Percentiles rank a stretch among this genome's conserved stretches.
These are phyloP conservation scores for Amphibolis antarctica DNA, from an alignment of 106 monocot genomes.

Conservation along the genomic window DNA sequence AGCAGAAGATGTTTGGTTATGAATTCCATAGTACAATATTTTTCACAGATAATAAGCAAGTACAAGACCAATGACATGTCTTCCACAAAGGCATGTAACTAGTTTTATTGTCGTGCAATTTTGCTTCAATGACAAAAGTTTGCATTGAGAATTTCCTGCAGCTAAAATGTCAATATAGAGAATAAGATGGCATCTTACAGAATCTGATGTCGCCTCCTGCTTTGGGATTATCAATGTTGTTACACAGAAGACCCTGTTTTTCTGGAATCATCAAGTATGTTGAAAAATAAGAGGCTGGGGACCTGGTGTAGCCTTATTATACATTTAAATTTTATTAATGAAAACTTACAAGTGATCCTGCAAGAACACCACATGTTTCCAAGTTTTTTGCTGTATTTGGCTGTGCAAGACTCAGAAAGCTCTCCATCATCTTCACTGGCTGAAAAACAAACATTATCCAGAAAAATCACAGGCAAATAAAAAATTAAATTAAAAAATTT, in stretches of 20 bases:
- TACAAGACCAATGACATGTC: too few relatives aligned
- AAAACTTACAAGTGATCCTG: conserved; percentile 75
- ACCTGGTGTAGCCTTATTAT: not conserved
- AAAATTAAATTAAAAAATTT: not conserved
- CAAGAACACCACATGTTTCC: conserved; percentile 99
- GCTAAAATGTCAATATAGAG: not conserved
- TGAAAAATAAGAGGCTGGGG: not conserved
- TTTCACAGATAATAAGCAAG: too few relatives aligned
- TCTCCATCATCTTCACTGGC: conserved; percentile 84
- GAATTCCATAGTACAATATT: too few relatives aligned
- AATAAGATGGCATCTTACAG: conserved; percentile 40
- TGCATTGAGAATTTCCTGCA: not conserved
- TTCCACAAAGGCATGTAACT: too few relatives aligned
- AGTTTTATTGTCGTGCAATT: too few relatives aligned
- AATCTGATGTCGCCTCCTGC: conserved; percentile 94
- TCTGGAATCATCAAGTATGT: conserved; percentile 36
- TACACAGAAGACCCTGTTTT: conserved; percentile 78
- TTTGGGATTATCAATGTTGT: conserved; percentile 90
- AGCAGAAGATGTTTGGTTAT: too few relatives aligned
- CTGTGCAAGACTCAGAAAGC: conserved; percentile 82
- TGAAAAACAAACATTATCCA: conserved; percentile 22
- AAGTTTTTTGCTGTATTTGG: conserved; percentile 74
- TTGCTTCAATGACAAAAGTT: not conserved
- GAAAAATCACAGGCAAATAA: not conserved
- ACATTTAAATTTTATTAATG: conserved; percentile 1